phyloP scores from a whole-genome alignment of 2,329 filamentous ascomycete species.

The Colletotrichum cereale region DNA sequence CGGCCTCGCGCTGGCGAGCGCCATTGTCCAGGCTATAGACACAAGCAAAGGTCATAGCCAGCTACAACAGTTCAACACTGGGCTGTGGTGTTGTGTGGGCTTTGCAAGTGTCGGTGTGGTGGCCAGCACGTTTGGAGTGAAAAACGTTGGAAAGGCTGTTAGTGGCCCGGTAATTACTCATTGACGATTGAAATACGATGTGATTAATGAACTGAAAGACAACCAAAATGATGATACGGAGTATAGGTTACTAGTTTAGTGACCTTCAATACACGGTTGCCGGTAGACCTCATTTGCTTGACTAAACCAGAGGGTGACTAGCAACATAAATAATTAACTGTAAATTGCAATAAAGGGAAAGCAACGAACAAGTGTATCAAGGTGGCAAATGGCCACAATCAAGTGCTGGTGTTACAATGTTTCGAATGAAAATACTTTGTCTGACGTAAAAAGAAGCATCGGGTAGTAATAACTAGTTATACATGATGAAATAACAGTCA shows the following conservation, averaged over 20 bases:
- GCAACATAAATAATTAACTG: too few species aligned
- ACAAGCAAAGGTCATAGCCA: constrained; percentile 21
- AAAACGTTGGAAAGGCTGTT: constrained; percentile 18
- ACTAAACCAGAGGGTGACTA: too few species aligned
- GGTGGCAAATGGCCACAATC: neutral
- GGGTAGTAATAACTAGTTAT: too few species aligned
- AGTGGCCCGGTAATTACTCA: constrained; percentile 15
- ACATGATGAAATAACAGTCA: too few species aligned
- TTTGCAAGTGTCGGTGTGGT: constrained; percentile 29
- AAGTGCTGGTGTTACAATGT: too few species aligned
- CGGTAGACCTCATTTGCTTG: too few species aligned
- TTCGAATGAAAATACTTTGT: too few species aligned
- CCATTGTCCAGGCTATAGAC: constrained; percentile 29
- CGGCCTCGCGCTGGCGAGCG: constrained; percentile 24
- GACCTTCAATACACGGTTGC: neutral
- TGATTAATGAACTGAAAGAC: neutral
- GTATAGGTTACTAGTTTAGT: neutral
- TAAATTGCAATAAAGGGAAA: neutral
- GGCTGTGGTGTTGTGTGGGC: constrained; percentile 29
- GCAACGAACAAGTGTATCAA: neutral
- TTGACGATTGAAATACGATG: neutral
- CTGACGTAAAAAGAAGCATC: too few species aligned
- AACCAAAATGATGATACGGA: neutral
- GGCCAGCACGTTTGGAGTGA: constrained; percentile 26
- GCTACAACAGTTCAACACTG: constrained; percentile 29